Evolutionary conservation across 768 basidiomycete species (phyloP).

Genomic region (Harrya chromipes): DNA sequence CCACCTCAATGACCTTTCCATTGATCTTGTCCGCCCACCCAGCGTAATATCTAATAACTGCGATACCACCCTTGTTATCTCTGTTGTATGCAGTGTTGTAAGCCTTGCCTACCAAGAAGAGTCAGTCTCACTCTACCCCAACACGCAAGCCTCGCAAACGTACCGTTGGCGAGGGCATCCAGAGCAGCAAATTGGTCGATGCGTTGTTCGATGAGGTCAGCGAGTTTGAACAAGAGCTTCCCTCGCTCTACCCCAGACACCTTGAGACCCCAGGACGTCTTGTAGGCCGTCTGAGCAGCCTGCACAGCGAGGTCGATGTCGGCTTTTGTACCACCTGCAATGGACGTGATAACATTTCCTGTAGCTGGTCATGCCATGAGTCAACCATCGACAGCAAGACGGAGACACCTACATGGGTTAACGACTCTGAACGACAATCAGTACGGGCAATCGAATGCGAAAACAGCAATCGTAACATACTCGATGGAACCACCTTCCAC

Average conservation of each 20-base stretch:
- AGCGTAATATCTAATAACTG: slow-evolving; percentile 69
- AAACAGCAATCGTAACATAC: slow-evolving; percentile 36
- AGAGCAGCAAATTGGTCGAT: slow-evolving; percentile 65
- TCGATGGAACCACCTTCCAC: slow-evolving; percentile 55
- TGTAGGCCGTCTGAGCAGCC: slow-evolving; percentile 58
- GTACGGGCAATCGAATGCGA: not conserved
- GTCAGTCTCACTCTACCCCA: not conserved
- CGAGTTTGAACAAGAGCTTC: slow-evolving; percentile 58
- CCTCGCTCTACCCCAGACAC: slow-evolving; percentile 51
- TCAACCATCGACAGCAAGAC: not conserved
- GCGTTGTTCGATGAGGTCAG: slow-evolving; percentile 59
- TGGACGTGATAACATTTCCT: slow-evolving; percentile 58
- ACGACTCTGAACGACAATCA: slow-evolving; percentile 40
- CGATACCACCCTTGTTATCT: slow-evolving; percentile 40
- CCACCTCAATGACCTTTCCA: slow-evolving; percentile 66
- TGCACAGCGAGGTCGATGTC: slow-evolving; percentile 79
- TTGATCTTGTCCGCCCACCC: slow-evolving; percentile 88
- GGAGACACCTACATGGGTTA: slow-evolving; percentile 44
- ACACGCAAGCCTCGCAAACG: not conserved
- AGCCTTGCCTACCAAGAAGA: slow-evolving; percentile 45
- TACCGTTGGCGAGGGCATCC: slow-evolving; percentile 69
- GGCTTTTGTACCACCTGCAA: slow-evolving; percentile 54
- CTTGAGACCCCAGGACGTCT: slow-evolving; percentile 68
- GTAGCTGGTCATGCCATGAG: slow-evolving; percentile 44
- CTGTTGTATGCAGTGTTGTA: slow-evolving; percentile 43